Conservation (phyloP, 2,329 filamentous ascomycete species). For the Colletotrichum euphorbiae region DNA sequence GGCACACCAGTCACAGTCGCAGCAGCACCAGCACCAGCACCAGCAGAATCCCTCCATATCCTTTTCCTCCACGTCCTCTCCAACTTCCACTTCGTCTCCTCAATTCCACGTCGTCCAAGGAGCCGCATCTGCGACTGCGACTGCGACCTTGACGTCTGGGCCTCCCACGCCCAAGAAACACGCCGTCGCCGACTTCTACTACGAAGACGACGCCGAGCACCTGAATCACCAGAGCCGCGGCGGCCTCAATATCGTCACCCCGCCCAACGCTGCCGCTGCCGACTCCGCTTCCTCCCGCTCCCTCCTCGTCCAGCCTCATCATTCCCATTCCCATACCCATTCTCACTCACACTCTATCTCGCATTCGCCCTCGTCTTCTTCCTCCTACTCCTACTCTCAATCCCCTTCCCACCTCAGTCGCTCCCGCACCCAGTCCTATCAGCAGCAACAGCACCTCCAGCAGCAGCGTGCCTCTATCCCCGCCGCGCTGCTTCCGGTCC, state of each 20-base stretch:
- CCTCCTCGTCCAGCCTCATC: constrained; percentile 31
- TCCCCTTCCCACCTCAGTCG: constrained; percentile 3
- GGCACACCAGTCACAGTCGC: too few relatives aligned
- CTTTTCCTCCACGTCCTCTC: constrained; percentile 15
- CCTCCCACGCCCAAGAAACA: constrained; percentile 33
- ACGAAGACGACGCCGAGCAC: constrained; percentile 31
- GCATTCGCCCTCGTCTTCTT: constrained; percentile 8
- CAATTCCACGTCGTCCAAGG: constrained; percentile 9
- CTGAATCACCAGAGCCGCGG: constrained; percentile 8
- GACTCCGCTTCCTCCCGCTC: constrained; percentile 37
- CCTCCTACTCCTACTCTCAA: constrained; percentile 11
- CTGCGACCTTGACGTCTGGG: constrained; percentile 20
- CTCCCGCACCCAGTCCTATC: constrained; percentile 23
- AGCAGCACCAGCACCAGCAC: neutral
- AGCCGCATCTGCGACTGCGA: constrained; percentile 6
- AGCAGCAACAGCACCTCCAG: constrained; percentile 18
- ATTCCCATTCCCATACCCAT: constrained; percentile 14
- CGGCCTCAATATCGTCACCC: constrained; percentile 1
- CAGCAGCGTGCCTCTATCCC: constrained; percentile 33
- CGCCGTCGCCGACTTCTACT: constrained; percentile 36
- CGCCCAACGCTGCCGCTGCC: constrained; percentile 1
- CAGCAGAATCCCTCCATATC: constrained; percentile 3
- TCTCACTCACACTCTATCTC: neutral
- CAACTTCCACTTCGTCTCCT: constrained; percentile 17
- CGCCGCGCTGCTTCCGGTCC: constrained; percentile 38